A percentile compares a stretch with the other conserved stretches of the same genome.
Conservation (phyloP, 148 eudicot species). For the Amaranthus hypochondriacus region DNA sequence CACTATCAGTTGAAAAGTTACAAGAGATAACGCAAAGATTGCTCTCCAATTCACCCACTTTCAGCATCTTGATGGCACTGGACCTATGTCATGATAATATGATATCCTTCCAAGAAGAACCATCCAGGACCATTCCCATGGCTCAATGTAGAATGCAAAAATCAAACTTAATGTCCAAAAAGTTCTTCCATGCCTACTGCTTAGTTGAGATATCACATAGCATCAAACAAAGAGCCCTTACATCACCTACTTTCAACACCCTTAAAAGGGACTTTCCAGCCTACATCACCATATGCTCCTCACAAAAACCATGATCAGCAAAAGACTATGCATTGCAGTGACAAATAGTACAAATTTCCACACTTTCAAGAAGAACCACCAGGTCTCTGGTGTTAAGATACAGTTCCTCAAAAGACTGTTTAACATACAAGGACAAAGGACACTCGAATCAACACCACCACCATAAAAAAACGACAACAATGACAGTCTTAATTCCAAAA, state of each 20-base stretch:
- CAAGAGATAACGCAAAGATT: no score
- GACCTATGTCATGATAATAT: no score
- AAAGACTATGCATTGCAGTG: neutral
- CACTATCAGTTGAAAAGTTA: neutral
- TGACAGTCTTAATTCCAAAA: neutral
- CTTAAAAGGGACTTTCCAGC: neutral
- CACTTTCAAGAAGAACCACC: neutral
- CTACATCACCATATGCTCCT: neutral
- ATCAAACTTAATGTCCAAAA: no score
- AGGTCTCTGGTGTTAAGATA: neutral
- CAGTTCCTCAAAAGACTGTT: neutral
- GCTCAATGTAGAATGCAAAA: no score
- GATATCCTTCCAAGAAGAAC: no score
- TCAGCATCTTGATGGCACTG: no score
- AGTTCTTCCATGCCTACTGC: no score
- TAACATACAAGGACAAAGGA: neutral
- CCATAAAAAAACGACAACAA: neutral
- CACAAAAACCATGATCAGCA: neutral
- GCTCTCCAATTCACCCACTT: no score
- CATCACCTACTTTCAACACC: neutral
- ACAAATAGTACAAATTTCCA: neutral
- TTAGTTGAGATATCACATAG: no score
- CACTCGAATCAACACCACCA: neutral
- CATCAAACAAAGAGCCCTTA: no score
- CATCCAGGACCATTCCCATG: no score